phyloP scores from a whole-genome alignment of 2,329 filamentous ascomycete genomes.

The Lachnellula suecica region DNA sequence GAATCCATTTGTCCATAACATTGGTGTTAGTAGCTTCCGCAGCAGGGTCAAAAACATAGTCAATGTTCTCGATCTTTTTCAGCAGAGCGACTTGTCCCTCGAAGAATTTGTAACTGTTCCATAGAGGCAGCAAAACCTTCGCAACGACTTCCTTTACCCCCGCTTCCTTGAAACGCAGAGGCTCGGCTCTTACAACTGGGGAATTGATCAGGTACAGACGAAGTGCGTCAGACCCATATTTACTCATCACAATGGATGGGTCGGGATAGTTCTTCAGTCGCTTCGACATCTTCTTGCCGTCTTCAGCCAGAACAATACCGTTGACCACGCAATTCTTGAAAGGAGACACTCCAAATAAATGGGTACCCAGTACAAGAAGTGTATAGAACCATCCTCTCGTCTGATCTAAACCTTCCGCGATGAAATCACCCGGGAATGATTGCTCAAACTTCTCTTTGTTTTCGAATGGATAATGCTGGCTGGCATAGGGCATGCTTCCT shows the following conservation, averaged over 20 bases:
- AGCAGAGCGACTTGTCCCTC: conserved; percentile 81
- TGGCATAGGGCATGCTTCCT: conserved; percentile 92
- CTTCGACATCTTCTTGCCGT: conserved; percentile 99
- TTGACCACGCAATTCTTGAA: conserved; percentile 98
- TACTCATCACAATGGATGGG: conserved; percentile 76
- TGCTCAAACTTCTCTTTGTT: conserved; percentile 78
- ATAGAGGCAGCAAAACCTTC: conserved; percentile 85
- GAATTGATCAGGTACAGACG: conserved; percentile 97
- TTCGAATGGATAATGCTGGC: conserved; percentile 88
- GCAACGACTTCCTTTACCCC: conserved; percentile 95
- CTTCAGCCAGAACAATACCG: conserved; percentile 88
- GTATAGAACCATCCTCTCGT: conserved; percentile 98
- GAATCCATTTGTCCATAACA: conserved; percentile 94
- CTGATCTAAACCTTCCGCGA: conserved; percentile 90
- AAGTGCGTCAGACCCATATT: conserved; percentile 89
- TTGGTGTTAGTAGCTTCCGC: conserved; percentile 78
- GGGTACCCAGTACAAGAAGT: conserved; percentile 80
- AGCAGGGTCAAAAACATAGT: conserved; percentile 76
- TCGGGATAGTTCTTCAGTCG: conserved; percentile 95
- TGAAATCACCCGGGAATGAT: conserved; percentile 89
- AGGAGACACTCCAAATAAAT: conserved; percentile 79
- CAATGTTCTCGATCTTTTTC: conserved; percentile 78
- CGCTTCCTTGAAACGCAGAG: conserved; percentile 84
- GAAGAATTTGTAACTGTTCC: conserved; percentile 98
- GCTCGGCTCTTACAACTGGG: conserved; percentile 88